These are phyloP conservation scores for Gliomastix tumulicola DNA, from an alignment of 2,329 filamentous ascomycete species.

Conservation along the genomic window DNA sequence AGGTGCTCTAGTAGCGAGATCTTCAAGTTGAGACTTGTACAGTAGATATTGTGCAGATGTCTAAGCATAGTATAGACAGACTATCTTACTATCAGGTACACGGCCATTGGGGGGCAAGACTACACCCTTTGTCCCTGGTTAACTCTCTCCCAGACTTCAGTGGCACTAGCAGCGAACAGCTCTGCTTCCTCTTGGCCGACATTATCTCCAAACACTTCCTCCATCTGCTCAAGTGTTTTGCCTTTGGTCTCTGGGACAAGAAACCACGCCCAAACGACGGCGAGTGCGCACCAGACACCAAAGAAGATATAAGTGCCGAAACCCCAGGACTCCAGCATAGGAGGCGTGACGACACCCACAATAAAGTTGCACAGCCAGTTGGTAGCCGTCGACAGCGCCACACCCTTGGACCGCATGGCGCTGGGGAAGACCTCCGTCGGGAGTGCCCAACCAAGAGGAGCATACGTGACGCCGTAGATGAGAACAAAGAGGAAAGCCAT, in stretches of 20 bases:
- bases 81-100: no score
- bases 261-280: constrained; percentile 39
- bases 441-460: constrained; percentile 24
- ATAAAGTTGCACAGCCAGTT: constrained; percentile 28
- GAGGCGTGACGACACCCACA: constrained; percentile 43
- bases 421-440: constrained; percentile 26
- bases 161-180: no score
- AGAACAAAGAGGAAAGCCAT: constrained; percentile 13
- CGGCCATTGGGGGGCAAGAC: no score
- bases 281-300: constrained; percentile 39
- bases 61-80: no score
- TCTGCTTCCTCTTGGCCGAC: background rate
- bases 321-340: constrained; percentile 41
- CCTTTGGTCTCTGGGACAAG: constrained; percentile 50
- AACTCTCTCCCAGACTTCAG: no score
- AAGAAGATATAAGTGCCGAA: constrained; percentile 47
- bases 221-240: constrained; percentile 44
- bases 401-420: constrained; percentile 24
- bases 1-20: no score
- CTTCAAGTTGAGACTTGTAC: no score
- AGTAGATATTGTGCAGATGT: no score
- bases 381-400: constrained; percentile 20
- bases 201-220: constrained; percentile 15
- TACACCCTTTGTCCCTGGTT: no score
- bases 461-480: constrained; percentile 19